phyloP scores from a whole-genome alignment of 768 basidiomycete genomes.

The Xanthoconium purpureum region DNA sequence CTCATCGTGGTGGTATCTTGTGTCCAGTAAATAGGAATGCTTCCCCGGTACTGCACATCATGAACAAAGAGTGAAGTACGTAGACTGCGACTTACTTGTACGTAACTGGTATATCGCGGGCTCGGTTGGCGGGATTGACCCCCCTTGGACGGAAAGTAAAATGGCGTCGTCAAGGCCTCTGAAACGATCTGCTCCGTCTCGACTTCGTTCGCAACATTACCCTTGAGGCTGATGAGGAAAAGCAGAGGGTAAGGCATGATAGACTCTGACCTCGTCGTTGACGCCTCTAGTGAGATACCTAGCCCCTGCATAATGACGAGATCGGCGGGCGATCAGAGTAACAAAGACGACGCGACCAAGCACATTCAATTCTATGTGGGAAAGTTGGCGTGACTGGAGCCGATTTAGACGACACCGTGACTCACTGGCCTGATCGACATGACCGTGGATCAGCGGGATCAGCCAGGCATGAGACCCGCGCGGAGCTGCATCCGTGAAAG shows the following conservation, averaged over 20 bases:
- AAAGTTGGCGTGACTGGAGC: neutral
- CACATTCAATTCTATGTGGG: conserved; percentile 75
- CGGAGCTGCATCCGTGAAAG: conserved; percentile 48
- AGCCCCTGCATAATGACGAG: conserved; percentile 93
- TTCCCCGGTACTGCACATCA: conserved; percentile 72
- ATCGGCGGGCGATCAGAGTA: conserved; percentile 91
- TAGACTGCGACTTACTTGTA: conserved; percentile 55
- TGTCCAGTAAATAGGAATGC: conserved; percentile 95
- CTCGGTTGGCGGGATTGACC: conserved; percentile 54
- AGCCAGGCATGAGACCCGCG: conserved; percentile 74
- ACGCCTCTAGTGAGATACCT: conserved; percentile 92
- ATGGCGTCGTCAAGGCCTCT: conserved; percentile 84
- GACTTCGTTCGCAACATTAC: conserved; percentile 97
- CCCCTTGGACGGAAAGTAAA: conserved; percentile 61
- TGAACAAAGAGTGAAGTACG: neutral
- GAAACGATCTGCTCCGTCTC: conserved; percentile 98
- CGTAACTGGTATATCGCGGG: conserved; percentile 92
- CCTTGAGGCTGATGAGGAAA: conserved; percentile 45
- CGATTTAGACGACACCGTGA: conserved; percentile 10
- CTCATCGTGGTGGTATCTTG: conserved; percentile 89
- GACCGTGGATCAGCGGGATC: conserved; percentile 88
- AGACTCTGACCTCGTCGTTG: conserved; percentile 70
- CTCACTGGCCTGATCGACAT: conserved; percentile 97
- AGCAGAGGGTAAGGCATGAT: neutral
- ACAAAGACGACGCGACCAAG: conserved; percentile 88